Percentiles rank a stretch among this genome's conserved stretches.
Evolutionary conservation across 2,329 filamentous ascomycete species (phyloP).

Genomic region (Ophiostoma ips): DNA sequence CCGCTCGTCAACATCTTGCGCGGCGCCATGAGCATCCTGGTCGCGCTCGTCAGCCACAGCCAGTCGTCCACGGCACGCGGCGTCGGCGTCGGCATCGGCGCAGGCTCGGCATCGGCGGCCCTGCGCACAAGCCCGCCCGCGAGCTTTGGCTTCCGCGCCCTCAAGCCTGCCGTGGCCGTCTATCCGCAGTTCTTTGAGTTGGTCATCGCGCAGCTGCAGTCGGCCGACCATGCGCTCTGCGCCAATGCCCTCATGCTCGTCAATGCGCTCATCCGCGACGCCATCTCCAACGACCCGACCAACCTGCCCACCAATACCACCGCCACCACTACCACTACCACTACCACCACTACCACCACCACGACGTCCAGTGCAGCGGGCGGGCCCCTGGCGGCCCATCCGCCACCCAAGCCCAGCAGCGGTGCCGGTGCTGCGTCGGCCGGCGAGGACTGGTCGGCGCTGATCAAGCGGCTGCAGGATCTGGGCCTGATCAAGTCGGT

Average conservation of each 20-base stretch:
- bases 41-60: conserved; percentile 81
- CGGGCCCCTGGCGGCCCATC: not conserved
- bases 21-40: conserved; percentile 91
- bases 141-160: conserved; percentile 72
- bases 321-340: conserved; percentile 14
- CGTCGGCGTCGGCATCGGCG: conserved; percentile 8
- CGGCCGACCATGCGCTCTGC: conserved; percentile 88
- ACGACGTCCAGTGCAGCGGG: not conserved
- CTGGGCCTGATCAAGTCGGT: conserved; percentile 85
- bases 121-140: conserved; percentile 31
- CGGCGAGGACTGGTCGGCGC: conserved; percentile 77
- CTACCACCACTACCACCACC: conserved; percentile 15
- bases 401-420: not conserved
- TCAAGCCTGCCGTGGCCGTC: conserved; percentile 82
- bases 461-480: conserved; percentile 88
- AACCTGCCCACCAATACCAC: not conserved
- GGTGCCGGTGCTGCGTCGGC: conserved; percentile 8
- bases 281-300: conserved; percentile 56
- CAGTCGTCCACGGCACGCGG: conserved; percentile 39
- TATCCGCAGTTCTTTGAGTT: conserved; percentile 92
- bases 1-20: conserved; percentile 94
- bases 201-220: conserved; percentile 80
- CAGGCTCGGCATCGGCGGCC: conserved; percentile 7
- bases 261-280: conserved; percentile 88
- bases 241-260: conserved; percentile 91